Evolutionary conservation across 495 filamentous ascomycete species (phyloP).

Genomic region (Pseudomonodictys pantanalensis): DNA sequence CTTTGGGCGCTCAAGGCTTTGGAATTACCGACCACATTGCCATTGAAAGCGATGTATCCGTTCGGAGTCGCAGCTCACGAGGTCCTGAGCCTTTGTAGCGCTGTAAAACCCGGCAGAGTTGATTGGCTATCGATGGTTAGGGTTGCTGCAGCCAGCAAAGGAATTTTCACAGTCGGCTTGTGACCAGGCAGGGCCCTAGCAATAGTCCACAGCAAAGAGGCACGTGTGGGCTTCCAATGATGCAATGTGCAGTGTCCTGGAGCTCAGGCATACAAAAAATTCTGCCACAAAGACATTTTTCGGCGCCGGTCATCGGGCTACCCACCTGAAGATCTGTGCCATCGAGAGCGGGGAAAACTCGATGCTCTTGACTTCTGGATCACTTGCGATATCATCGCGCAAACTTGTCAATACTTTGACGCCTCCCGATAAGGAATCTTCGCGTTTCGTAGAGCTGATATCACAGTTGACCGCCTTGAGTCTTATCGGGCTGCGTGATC

Average conservation of each 20-base stretch:
- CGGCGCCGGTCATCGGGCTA: slow-evolving; percentile 21
- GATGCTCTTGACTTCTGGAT: neutral
- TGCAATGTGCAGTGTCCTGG: slow-evolving; percentile 20
- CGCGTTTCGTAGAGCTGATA: neutral
- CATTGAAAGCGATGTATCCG: neutral
- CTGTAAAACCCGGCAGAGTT: neutral
- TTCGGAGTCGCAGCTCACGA: neutral
- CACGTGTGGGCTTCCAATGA: neutral
- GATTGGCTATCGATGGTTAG: slow-evolving; percentile 10
- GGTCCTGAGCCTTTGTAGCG: neutral
- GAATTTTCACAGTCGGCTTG: slow-evolving; percentile 20
- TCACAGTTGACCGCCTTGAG: neutral
- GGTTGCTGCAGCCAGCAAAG: slow-evolving; percentile 10
- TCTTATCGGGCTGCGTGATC: neutral
- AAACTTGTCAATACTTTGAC: neutral
- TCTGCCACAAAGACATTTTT: slow-evolving; percentile 4
- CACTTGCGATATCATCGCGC: too few relatives aligned
- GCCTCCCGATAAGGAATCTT: neutral
- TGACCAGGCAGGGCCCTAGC: slow-evolving; percentile 15
- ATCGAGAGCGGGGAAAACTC: neutral
- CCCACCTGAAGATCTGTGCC: neutral
- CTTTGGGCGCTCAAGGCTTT: too few relatives aligned
- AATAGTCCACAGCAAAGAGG: neutral
- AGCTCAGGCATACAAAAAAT: slow-evolving; percentile 5
- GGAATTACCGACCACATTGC: too few relatives aligned